Base-by-base conservation (phyloP, 768 basidiomycete genomes). In the Boletellus sp. region DNA sequence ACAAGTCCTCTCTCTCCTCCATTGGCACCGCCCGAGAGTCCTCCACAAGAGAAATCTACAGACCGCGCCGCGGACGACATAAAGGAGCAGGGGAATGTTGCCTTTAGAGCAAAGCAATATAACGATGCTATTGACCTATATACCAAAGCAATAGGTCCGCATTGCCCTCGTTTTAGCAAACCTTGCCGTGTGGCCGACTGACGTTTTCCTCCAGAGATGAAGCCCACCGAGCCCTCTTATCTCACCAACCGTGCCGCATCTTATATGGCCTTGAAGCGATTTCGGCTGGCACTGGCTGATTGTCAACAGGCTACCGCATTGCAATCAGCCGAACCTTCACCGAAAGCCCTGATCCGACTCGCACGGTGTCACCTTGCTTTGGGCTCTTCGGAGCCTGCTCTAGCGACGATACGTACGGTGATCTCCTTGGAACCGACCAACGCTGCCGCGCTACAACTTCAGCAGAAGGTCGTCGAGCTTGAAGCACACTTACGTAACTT, bases 191-290 rank as follows among this genome's bases (percentile, higher is more conserved):
- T 47, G 46, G 39, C 56, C 45, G 28, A 19, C 42, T 51, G 46
- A 54, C 40, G 28, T 23, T 36, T 42, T 11, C 19, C 46, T 43
- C 24, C 55, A 86, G 82, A 80, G 50, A 70, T 85, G 56, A 81
- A 81, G 51, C 67, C 83, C 1, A 57, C 72, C 4, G 87, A 93
- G 66, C 81, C 90, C 1, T 77, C 86, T 3, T 94, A 87, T 62
- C 73, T 85, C 53, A 89, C 90, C 1, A 94, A 94, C 65, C 83
- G 91, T 24, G 91, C 92, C 0, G 91, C 92, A 0, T 84, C 90
- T 2, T 80, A 85, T 63, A 94, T 94, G 80, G 80, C 83, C 0
- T 63, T 88, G 44, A 91, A 92, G 63, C 80, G 80, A 31, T 94
- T 86, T 74, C 75, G 81, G 28, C 70, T 73, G 0, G 92, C 92